These are phyloP conservation scores for Misopates orontium DNA, from an alignment of 257 asterid species.

Conservation along the genomic window DNA sequence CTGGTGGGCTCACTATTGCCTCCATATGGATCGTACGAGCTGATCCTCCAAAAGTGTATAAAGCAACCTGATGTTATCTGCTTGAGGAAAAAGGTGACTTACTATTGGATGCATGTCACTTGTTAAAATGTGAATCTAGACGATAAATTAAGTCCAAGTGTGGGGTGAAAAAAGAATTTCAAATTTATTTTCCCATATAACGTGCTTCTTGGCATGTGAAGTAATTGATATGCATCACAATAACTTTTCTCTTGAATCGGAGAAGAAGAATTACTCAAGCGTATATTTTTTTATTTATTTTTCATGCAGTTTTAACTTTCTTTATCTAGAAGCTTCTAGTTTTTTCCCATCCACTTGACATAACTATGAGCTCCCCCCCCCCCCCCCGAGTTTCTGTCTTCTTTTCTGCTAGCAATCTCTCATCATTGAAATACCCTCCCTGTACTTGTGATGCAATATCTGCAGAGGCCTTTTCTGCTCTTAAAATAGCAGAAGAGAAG, in stretches of 20 bases:
- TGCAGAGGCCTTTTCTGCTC: slow-evolving; percentile 88
- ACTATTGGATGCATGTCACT: background rate
- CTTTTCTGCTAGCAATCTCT: slow-evolving; percentile 17
- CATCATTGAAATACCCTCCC: background rate
- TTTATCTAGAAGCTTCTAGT: background rate
- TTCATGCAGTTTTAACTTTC: background rate
- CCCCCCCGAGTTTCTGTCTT: slow-evolving; percentile 3
- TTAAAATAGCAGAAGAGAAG: slow-evolving; percentile 76
- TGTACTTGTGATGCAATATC: slow-evolving; percentile 20
- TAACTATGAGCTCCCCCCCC: background rate
- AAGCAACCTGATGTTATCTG: no score
- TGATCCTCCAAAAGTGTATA: no score
- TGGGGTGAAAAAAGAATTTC: slow-evolving; percentile 3
- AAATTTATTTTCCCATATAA: background rate
- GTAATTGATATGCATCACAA: background rate
- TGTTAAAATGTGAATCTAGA: background rate
- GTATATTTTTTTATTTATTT: no score
- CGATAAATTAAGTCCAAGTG: background rate
- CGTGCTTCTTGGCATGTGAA: background rate
- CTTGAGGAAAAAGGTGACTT: background rate
- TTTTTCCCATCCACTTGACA: background rate
- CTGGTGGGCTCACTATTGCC: no score
- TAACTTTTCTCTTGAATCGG: background rate
- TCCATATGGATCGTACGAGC: no score
- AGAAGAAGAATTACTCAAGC: no score